Base-by-base conservation (phyloP, 108 stramenopile species). In the Cyclotella distinguenda region DNA sequence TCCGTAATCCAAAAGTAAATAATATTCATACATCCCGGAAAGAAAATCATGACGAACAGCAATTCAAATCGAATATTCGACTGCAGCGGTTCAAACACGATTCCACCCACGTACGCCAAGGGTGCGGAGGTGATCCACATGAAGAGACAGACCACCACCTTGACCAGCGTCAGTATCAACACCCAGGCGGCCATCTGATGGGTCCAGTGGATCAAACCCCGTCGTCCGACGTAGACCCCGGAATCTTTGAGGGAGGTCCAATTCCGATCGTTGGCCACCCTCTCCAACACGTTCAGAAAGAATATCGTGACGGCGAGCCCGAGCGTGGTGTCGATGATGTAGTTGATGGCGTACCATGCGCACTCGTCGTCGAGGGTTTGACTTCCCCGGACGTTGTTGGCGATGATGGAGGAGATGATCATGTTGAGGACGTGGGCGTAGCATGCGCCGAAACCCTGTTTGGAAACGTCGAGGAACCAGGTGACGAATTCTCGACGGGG, bases 1-100 rank as follows among this genome's bases (percentile, higher is more conserved):
- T 95, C 94, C 10, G 91, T 89, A 39, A 95, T 85, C 94, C 94
- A 95, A 66, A 95, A 95, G 72, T 93, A 95, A 64, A 95, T 83
- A 28, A 95, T 82, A 50, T 95, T 95, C 75, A 92, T 58, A 40
- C 92, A 55, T 13, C 94, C 94, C 6, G 94, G 94, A 49, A 95
- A 95, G 68, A 95, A 83, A 38, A 95, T 92, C 94, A 95, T 95
- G 5, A 95, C 94, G 59, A 95, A 95, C 46, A 95, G 54, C 18
- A 95, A 74, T 44, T 92, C 94, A 58, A 95, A 84, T 32, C 86
- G 84, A 66, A 90, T 90, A 43, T 85, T 90, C 61, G 46, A 63
- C 56, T 92, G 89, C 1, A 95, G 60, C 7, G 91, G 91, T 45
- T 56, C 74, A 68, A 95, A 95, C 15, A 95, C 34, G n/a, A 88